These are phyloP conservation scores for Ogataea sp. DNA, from an alignment of 805 yeast species.

Conservation along the genomic window DNA sequence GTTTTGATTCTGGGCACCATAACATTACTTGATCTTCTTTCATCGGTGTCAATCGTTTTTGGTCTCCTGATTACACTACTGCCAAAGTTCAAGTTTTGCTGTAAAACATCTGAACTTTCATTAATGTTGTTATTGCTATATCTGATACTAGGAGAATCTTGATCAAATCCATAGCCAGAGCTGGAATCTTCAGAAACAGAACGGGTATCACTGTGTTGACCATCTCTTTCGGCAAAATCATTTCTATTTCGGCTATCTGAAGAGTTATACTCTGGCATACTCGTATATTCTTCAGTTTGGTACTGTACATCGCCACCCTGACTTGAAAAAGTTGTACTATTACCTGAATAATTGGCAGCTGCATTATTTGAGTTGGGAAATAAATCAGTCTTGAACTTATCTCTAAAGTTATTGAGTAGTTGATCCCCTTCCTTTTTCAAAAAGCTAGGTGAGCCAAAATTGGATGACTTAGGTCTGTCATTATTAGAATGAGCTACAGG, in stretches of 20 bases:
- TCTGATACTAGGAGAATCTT: slow-evolving; percentile 10
- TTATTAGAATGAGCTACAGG: too few species aligned
- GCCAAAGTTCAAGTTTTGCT: slow-evolving; percentile 10
- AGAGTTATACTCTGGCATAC: background rate
- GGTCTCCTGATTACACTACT: background rate
- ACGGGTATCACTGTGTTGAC: too few species aligned
- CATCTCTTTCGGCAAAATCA: background rate
- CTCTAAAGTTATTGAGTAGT: slow-evolving; percentile 16
- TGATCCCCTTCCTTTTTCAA: slow-evolving; percentile 16
- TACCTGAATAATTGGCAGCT: background rate
- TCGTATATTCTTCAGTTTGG: slow-evolving; percentile 8
- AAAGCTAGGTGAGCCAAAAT: slow-evolving; percentile 3
- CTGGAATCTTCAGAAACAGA: too few species aligned
- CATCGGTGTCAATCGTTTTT: background rate
- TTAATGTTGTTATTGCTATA: slow-evolving; percentile 9
- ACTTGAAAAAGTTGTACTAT: slow-evolving; percentile 10
- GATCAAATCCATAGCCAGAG: too few species aligned
- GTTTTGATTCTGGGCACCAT: background rate
- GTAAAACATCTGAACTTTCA: slow-evolving; percentile 11
- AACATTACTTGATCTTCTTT: background rate
- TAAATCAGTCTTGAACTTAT: slow-evolving; percentile 7
- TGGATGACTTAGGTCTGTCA: too few species aligned
- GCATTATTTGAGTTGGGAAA: background rate
- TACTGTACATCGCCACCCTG: slow-evolving; percentile 13
- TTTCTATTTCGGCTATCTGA: background rate